Conservation (phyloP, 2,329 filamentous ascomycete species). For the Leptographium lundbergii region DNA sequence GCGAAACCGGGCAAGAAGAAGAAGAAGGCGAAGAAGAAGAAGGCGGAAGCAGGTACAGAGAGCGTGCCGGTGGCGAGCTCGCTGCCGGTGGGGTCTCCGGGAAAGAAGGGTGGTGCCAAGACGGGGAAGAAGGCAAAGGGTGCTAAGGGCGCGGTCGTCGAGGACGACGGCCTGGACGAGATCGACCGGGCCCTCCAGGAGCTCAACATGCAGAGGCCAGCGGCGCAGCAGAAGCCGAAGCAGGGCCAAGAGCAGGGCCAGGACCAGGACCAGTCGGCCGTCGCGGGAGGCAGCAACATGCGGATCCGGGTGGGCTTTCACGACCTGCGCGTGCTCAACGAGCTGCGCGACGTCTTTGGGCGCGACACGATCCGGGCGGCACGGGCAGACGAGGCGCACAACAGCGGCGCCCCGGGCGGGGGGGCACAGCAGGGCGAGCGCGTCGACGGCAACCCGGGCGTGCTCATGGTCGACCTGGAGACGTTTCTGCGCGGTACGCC, state of each 20-base stretch:
- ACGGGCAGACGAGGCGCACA: conserved; percentile 31
- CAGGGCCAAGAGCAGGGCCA: not conserved
- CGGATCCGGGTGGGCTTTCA: conserved; percentile 42
- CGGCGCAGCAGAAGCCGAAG: not conserved
- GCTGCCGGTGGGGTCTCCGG: not conserved
- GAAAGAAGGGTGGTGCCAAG: not conserved
- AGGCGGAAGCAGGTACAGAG: not conserved
- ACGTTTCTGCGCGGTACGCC: conserved; percentile 29
- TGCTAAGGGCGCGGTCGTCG: not conserved
- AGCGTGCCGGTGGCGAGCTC: not conserved
- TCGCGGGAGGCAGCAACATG: not conserved
- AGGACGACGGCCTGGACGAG: conserved; percentile 26
- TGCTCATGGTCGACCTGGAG: conserved; percentile 40
- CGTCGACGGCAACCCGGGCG: conserved; percentile 19
- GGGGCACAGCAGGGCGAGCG: conserved; percentile 10
- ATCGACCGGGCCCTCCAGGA: conserved; percentile 42
- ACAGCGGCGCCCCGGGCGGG: conserved; percentile 7
- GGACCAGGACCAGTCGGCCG: not conserved
- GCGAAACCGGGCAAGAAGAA: conserved; percentile 20
- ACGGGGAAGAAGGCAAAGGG: not conserved
- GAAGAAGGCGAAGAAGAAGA: conserved; percentile 20
- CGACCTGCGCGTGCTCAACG: conserved; percentile 74
- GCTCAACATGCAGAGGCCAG: conserved; percentile 25
- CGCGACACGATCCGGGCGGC: conserved; percentile 44
- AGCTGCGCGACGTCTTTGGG: conserved; percentile 61